Base-by-base conservation (phyloP, 2,329 filamentous ascomycete species). In the Pezicula radicicola region DNA sequence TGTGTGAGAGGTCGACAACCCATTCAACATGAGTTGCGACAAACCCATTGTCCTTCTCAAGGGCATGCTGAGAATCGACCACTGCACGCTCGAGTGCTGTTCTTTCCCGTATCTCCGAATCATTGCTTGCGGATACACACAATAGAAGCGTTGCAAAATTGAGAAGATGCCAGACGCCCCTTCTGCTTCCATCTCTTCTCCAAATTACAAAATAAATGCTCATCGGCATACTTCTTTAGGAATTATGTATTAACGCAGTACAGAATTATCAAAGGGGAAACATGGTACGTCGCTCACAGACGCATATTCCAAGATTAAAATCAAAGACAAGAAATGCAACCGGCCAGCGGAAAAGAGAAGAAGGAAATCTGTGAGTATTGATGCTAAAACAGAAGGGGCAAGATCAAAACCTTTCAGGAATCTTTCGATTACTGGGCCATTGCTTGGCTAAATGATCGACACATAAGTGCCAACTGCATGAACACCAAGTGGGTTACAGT, bases 281-380 rank as follows among this genome's bases (percentile, higher is more conserved):
- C 42, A 45, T 45, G 42, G 9, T 45, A 45, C 33, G 42, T 13
- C 28, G 42, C n/a, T 45, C 42, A 45, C 42, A 45, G 42, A 30
- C 25, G n/a, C 42, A 33, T 45, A 9, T 40, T 16, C 13, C 5
- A 16, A 16, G n/a, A 16, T 25, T 25, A 21, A 21, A 16, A 40
- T 21, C 12, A 16, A 40, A 2, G 19, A 40, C n/a, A 40, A 40
- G n/a, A 40, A 40, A 40, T 40, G 19, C 37, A 21, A 16, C 37
- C 37, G 37, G 37, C 37, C 37, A 40, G 37, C 37, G 37, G 37
- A 12, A 10, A 16, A 40, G n/a, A 16, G 8, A 16, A 21, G n/a
- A 10, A n/a, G n/a, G 15, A 40, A 21, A 10, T 40, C 37, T 9
- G 15, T 9, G 8, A 10, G 37, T 37, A 40, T 16, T 16, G n/a